Base-by-base conservation (phyloP, 139 green algal genomes). In the Coelastrella sp. region DNA sequence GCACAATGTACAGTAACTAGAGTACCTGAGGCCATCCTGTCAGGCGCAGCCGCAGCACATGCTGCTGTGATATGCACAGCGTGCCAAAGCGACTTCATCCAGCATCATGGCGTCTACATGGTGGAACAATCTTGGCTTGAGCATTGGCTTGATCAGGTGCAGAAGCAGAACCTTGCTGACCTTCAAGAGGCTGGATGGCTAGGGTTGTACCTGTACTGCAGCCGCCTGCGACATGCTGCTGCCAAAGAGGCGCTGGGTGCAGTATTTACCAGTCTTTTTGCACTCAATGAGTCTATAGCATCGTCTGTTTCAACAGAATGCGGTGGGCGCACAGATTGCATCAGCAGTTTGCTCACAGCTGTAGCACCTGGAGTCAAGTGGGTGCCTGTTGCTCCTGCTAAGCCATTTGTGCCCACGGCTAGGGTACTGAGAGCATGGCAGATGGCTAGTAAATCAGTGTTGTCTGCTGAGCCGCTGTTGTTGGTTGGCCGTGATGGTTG, bases 401-500 rank as follows among this genome's bases (percentile, higher is more conserved):
- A 60, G 63, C 89, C 89, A 24, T 92, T 92, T 78, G 89, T 81
- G 3, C 61, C 78, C 4, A 92, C 84, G 20, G 3, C 63, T 1
- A 56, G 84, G 20, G 82, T 80, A 5, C 14, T 90, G 57, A 65
- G 76, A 17, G 65, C 56, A 7, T 92, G 89, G 89, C 15, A 58
- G 65, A 22, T 92, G 22, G 25, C 79, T 73, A 27, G 59, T 49
- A 78, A 22, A 6, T 80, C 84, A 4, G 24, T 87, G 15, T 27
- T n/a, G 56, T 20, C 56, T 24, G 85, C 27, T 49, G 85, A 90
- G 85, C 73, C 73, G 24, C 85, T 84, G 73, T 74, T 85, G 84
- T 0, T 92, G 20, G 74, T 85, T 4, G 89, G 89, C 14, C 35
- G 74, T 4, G 89, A 90, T 78, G 89, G 89, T 56, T 89, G 89